Conservation (phyloP, 768 basidiomycete species). For the Clavaria fumosa region DNA sequence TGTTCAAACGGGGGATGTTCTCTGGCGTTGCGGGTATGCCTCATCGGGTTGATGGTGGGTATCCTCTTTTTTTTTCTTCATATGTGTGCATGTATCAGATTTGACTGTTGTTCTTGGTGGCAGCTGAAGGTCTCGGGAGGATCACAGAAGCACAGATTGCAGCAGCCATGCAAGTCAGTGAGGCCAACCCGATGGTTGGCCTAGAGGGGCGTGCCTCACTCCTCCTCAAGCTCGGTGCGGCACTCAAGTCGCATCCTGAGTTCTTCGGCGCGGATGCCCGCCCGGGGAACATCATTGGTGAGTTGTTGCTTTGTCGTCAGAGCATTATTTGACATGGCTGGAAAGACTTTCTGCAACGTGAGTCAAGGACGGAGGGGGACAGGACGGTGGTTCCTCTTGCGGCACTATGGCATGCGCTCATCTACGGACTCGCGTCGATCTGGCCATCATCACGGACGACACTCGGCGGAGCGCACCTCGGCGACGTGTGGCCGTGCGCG, state of each 20-base stretch:
- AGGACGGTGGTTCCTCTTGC: conserved; percentile 48
- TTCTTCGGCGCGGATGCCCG: conserved; percentile 64
- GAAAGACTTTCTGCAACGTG: conserved; percentile 45
- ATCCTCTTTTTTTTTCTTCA: too few relatives aligned
- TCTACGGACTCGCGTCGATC: conserved; percentile 70
- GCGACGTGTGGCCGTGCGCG: conserved; percentile 88
- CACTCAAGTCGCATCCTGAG: conserved; percentile 45
- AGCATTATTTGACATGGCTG: not conserved
- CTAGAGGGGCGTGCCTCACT: conserved; percentile 75
- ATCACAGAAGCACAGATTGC: conserved; percentile 47
- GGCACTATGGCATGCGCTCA: conserved; percentile 67
- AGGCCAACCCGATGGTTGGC: conserved; percentile 76
- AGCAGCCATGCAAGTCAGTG: conserved; percentile 63
- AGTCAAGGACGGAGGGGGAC: conserved; percentile 29
- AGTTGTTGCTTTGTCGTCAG: conserved; percentile 7
- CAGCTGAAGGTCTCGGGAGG: conserved; percentile 56
- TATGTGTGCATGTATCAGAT: too few relatives aligned
- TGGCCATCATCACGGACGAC: conserved; percentile 71
- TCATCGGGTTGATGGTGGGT: conserved; percentile 62
- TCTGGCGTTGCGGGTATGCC: conserved; percentile 47
- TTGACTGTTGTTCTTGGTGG: not conserved
- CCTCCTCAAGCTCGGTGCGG: conserved; percentile 54
- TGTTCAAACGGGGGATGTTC: conserved; percentile 79
- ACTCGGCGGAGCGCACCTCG: conserved; percentile 56
- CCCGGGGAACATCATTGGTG: conserved; percentile 75